phyloP scores from a whole-genome alignment of 371 early-diverging fungal genomes.

The Catenaria anguillulae region DNA sequence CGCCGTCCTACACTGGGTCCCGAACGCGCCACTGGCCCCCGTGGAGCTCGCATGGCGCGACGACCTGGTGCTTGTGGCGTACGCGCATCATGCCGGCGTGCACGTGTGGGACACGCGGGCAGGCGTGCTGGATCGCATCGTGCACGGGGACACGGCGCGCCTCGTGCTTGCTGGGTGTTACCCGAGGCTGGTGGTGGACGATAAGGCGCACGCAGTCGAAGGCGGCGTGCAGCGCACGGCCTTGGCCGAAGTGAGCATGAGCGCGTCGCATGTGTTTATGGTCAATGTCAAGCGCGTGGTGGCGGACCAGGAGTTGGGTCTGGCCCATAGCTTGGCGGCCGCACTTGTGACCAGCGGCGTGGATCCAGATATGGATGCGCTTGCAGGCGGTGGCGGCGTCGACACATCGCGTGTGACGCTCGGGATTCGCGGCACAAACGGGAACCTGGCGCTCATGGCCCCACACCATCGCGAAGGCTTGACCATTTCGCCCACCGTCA shows the following conservation, averaged over 20 bases:
- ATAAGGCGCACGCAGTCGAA: neutral
- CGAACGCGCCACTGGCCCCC: neutral
- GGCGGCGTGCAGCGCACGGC: neutral
- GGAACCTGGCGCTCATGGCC: conserved; percentile 42
- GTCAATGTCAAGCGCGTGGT: neutral
- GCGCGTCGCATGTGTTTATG: neutral
- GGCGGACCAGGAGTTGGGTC: neutral
- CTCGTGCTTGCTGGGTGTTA: neutral
- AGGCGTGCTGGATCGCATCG: neutral
- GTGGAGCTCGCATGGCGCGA: neutral
- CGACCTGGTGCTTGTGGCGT: neutral
- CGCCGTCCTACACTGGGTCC: neutral
- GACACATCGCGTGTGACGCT: neutral
- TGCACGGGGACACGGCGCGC: neutral
- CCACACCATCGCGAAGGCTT: conserved; percentile 21
- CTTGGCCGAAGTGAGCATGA: neutral
- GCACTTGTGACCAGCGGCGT: neutral
- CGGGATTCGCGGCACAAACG: conserved; percentile 18
- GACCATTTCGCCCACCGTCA: conserved; percentile 38
- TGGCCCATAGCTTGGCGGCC: neutral
- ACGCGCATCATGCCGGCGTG: neutral
- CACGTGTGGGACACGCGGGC: neutral
- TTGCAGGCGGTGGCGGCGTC: neutral
- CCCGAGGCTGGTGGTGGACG: neutral
- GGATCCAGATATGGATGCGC: neutral